Percentiles rank a stretch among this genome's conserved stretches.
These are phyloP conservation scores for Fraxinus sp. DNA, from an alignment of 305 asterid genomes.

Conservation along the genomic window DNA sequence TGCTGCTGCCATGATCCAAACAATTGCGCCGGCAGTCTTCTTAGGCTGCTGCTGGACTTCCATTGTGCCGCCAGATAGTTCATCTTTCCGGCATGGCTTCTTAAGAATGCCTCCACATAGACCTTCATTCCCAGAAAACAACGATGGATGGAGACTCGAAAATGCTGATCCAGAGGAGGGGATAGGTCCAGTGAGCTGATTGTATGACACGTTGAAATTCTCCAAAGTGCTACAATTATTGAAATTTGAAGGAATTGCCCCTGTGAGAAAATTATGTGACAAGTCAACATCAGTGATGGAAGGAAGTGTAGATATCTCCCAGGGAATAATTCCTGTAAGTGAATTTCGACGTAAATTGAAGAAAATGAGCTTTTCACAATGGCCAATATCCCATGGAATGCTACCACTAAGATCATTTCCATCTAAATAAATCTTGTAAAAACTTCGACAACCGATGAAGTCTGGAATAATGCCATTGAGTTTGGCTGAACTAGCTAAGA, in stretches of 20 bases:
- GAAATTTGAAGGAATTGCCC: conserved; percentile 75
- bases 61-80: conserved; percentile 28
- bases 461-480: conserved; percentile 66
- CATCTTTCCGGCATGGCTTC: conserved; percentile 50
- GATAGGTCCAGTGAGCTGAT: conserved; percentile 80
- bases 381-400: conserved; percentile 83
- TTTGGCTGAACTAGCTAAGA: conserved; percentile 48
- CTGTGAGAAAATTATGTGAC: conserved; percentile 68
- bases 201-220: conserved; percentile 77
- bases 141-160: conserved; percentile 60
- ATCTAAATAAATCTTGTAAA: conserved; percentile 61
- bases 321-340: conserved; percentile 78
- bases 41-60: conserved; percentile 44
- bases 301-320: conserved; percentile 82
- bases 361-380: conserved; percentile 63
- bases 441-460: conserved; percentile 57
- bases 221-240: conserved; percentile 69
- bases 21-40: conserved; percentile 63
- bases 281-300: conserved; percentile 70
- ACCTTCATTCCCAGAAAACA: conserved; percentile 72
- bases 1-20: conserved; percentile 81
- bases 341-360: conserved; percentile 56
- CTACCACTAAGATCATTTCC: conserved; percentile 67
- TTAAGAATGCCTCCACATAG: conserved; percentile 61
- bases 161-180: conserved; percentile 64